Evolutionary conservation across 169 alveolate genomes (phyloP).

Genomic region (Cryptosporidium ryanae): DNA sequence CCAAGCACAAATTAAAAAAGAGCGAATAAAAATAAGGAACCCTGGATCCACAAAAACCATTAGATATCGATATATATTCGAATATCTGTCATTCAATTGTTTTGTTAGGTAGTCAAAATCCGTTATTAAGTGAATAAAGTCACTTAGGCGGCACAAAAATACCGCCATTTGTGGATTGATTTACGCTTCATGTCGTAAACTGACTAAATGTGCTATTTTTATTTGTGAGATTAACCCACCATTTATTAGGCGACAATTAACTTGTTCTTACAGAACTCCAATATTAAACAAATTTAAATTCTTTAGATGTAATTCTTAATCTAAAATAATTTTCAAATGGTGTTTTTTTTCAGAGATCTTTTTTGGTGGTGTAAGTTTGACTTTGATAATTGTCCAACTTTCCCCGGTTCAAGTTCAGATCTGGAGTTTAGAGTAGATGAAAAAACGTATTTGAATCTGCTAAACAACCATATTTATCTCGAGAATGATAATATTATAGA

Average conservation of each 20-base stretch:
- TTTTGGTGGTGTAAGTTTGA: slow-evolving; percentile 64
- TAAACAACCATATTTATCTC: slow-evolving; percentile 18
- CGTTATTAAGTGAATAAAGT: no score
- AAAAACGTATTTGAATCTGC: neutral
- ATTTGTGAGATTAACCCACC: no score
- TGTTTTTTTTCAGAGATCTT: slow-evolving; percentile 8
- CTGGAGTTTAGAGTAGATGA: neutral
- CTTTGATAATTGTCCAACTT: neutral
- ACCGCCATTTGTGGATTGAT: slow-evolving; percentile 70
- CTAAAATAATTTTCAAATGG: slow-evolving; percentile 1
- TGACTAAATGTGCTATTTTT: slow-evolving; percentile 10
- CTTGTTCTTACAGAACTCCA: neutral
- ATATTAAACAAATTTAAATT: no score
- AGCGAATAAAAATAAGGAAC: no score
- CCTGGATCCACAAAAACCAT: no score
- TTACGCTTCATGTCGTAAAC: slow-evolving; percentile 71
- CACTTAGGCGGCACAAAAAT: neutral
- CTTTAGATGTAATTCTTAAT: neutral
- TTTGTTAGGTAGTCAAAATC: no score
- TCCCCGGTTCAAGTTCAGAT: neutral
- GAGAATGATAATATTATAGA: slow-evolving; percentile 45
- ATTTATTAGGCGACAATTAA: neutral
- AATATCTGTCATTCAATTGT: no score
- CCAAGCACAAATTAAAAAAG: neutral
- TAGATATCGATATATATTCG: no score